Evolutionary conservation across 768 basidiomycete genomes (phyloP), one percentile per base, ranked within the genome.

Genomic region (Rubroboletus pulcherrimus): DNA sequence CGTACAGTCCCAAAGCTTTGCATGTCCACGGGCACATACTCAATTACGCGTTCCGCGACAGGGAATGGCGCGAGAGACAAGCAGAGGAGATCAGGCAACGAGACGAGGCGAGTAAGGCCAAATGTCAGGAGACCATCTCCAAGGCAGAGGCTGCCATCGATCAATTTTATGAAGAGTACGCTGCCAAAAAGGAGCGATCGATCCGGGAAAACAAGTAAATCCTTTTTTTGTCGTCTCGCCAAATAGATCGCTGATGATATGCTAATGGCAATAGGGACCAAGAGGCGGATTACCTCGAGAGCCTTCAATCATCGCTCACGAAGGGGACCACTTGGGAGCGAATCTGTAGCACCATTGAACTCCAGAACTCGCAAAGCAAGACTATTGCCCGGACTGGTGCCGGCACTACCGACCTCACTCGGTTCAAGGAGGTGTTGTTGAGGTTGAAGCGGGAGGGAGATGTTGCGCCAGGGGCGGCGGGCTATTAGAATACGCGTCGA

Each of bases 331-430:
- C 94, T 8, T 99, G 96, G 96, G 85, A 93, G 63, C 88, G 97
- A 37, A 96, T 99, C 66, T 89, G 87, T 68, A 85, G 85, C 29
- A 73, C 86, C 49, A 74, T 97, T 58, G 92, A 95, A 62, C 80
- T 99, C 37, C 85, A 96, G 71, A 98, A 98, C 71, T 97, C 94
- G 52, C 93, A 98, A 73, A 94, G 91, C 78, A 99, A 98, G 78
- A 98, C 94, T 5, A 79, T 93, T 63, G 87, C 94, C 17, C 83
- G 93, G 43, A 83, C 89, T 33, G 92, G 92, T 14, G 76, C 91
- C 11, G 89, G 89, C 7, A 93, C 94, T 37, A 93, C 91, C 3
- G 96, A 99, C 66, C 78, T 98, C 37, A 75, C 85, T 42, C 80
- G 96, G 56, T 91, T 91, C 80, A 96, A 93, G 74, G 96, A 99